Evolutionary conservation across 2,329 filamentous ascomycete species (phyloP).

Genomic region (Beauveria brongniartii): DNA sequence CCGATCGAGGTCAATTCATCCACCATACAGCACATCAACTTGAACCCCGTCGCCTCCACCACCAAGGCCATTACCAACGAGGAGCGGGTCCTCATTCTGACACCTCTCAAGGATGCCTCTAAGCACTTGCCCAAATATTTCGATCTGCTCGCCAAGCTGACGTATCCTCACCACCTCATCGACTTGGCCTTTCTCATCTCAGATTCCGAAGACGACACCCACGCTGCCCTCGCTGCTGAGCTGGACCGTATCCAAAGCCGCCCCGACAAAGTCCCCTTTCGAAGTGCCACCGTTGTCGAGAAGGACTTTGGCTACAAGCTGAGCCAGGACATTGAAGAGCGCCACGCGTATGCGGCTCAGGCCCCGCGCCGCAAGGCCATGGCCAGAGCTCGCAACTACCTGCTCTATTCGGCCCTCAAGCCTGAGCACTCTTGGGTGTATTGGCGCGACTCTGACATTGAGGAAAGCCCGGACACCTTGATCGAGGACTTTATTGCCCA

Average conservation of each 20-base stretch:
- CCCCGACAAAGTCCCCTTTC: conserved; percentile 73
- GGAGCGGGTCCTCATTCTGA: conserved; percentile 85
- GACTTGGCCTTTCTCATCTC: conserved; percentile 92
- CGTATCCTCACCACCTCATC: conserved; percentile 91
- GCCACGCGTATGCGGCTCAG: conserved; percentile 81
- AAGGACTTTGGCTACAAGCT: conserved; percentile 78
- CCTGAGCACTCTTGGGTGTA: conserved; percentile 97
- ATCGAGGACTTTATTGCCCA: conserved; percentile 94
- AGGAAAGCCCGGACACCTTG: conserved; percentile 78
- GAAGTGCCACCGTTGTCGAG: conserved; percentile 74
- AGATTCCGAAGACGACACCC: conserved; percentile 84
- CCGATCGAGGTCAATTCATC: conserved; percentile 76
- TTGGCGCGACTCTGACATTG: conserved; percentile 96
- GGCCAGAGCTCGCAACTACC: conserved; percentile 84
- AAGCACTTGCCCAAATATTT: conserved; percentile 82
- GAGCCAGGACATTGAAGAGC: conserved; percentile 72
- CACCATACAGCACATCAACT: conserved; percentile 70
- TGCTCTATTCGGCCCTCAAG: conserved; percentile 76
- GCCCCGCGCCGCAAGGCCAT: conserved; percentile 85
- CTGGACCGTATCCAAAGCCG: conserved; percentile 80
- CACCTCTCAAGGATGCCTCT: conserved; percentile 84
- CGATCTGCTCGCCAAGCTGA: conserved; percentile 79
- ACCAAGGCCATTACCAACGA: conserved; percentile 68
- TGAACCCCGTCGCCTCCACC: conserved; percentile 79
- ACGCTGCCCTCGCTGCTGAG: conserved; percentile 78